Base-by-base conservation (phyloP, 2,329 filamentous ascomycete species). In the Fusarium sp. region DNA sequence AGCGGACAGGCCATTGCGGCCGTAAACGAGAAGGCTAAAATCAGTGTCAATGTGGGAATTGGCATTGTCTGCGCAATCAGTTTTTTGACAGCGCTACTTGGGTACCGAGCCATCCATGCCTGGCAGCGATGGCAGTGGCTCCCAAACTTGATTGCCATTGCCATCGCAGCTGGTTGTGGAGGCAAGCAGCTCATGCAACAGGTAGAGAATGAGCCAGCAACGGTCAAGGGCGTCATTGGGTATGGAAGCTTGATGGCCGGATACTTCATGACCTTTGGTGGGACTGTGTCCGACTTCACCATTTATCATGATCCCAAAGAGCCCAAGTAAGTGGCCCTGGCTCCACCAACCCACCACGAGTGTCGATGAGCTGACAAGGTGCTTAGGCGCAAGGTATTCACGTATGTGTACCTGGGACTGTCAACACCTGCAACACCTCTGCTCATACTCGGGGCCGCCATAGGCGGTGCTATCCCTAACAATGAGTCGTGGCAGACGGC, bases 91-190 rank as follows among this genome's bases (percentile, higher is more conserved):
- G 88, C 89, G 1, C 85, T 91, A 64, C 81, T 88, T 47, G 90
- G 90, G 3, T 90, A 89, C 78, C 84, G 82, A 50, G 81, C 85
- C 9, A 79, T 91, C 57, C 89, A 91, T 76, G 73, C 84, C 38
- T 89, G 87, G 80, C 87, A 90, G 77, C 83, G 86, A 22, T 91
- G 85, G 84, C 85, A 87, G 9, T 90, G 88, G 89, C 84, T 90
- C 16, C 87, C 88, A 0, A 88, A 87, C 58, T 76, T 90, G 60
- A 79, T 89, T 27, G 84, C 87, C 29, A 83, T 90, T 47, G 75
- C 86, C 45, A 86, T 90, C 70, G 84, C 87, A 4, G 84, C 87
- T 31, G 89, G 88, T 10, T 89, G 87, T 68, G 88, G 88, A 45
- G 88, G 87, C 1, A 85, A 84, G 61, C 77, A 87, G 45, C 82